These are phyloP conservation scores for Ustilago xerochloae DNA, from an alignment of 1,284 basidiomycete species.

Conservation along the genomic window DNA sequence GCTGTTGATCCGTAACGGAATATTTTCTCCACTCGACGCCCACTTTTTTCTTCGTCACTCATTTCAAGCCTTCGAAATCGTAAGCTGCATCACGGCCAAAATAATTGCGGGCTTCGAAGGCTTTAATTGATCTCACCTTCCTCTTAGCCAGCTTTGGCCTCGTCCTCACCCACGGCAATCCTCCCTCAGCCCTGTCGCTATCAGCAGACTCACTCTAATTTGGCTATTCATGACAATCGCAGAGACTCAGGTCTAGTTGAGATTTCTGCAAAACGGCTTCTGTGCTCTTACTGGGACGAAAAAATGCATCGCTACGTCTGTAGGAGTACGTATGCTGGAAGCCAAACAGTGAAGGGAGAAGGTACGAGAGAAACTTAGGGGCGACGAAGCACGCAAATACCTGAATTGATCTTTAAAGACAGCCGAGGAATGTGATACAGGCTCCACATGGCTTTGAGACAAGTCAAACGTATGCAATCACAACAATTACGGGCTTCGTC, in stretches of 20 bases:
- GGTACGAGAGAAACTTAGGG: background rate
- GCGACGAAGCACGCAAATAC: conserved; percentile 15
- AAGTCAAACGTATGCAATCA: background rate
- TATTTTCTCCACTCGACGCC: too few relatives aligned
- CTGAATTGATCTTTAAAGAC: background rate
- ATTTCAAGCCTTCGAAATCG: conserved; percentile 10
- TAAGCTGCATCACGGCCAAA: background rate
- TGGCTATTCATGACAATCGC: too few relatives aligned
- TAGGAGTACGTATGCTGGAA: too few relatives aligned
- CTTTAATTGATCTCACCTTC: too few relatives aligned
- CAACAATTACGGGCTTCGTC: conserved; percentile 21
- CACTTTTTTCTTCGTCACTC: background rate
- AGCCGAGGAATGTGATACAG: background rate
- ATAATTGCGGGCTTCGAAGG: conserved; percentile 15
- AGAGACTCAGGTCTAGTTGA: too few relatives aligned
- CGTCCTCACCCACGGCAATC: background rate
- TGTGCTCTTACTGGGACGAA: too few relatives aligned
- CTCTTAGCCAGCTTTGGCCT: background rate
- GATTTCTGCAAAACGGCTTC: too few relatives aligned
- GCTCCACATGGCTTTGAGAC: background rate
- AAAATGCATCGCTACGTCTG: too few relatives aligned
- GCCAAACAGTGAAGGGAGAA: background rate
- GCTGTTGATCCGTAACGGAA: conserved; percentile 34
- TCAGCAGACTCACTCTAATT: too few relatives aligned
- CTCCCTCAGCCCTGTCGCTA: background rate